Evolutionary conservation across 2,329 filamentous ascomycete species (phyloP).

Genomic region (Sclerotinia glacialis): DNA sequence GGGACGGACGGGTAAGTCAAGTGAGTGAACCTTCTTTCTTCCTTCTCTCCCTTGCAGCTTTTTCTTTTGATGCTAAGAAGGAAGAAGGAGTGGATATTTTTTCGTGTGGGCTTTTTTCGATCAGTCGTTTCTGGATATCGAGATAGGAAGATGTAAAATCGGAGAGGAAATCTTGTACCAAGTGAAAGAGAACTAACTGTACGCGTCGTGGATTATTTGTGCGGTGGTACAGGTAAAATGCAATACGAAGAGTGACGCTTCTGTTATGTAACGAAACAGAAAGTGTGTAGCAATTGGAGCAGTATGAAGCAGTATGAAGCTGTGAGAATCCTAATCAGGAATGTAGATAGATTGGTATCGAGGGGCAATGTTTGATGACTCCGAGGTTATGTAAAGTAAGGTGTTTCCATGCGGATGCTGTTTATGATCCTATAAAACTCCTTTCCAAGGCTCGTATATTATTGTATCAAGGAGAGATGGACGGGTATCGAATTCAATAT

Average conservation of each 20-base stretch:
- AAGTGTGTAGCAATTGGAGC: not conserved
- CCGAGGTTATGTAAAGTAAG: conserved; percentile 1
- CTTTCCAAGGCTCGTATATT: not conserved
- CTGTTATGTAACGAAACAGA: conserved; percentile 2
- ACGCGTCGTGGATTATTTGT: conserved; percentile 1
- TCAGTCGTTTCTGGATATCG: not conserved
- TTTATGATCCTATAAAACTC: not conserved
- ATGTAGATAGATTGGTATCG: conserved; percentile 7
- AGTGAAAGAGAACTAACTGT: conserved; percentile 17
- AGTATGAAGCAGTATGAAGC: not conserved
- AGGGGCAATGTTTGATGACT: conserved; percentile 6
- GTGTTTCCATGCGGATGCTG: not conserved
- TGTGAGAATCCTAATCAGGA: not conserved
- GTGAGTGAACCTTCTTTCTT: conserved; percentile 9
- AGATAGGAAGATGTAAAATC: not conserved
- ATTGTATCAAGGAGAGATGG: conserved; percentile 2
- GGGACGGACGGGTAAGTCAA: not conserved
- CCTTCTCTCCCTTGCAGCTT: conserved; percentile 6
- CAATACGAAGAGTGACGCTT: conserved; percentile 13
- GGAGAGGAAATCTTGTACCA: conserved; percentile 6
- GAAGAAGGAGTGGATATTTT: not conserved
- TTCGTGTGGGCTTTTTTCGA: not conserved
- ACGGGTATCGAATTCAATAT: not conserved
- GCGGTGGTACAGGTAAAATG: not conserved
- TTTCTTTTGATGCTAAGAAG: not conserved